Evolutionary conservation across 2,329 filamentous ascomycete genomes (phyloP).

Genomic region (Exophiala sp.): DNA sequence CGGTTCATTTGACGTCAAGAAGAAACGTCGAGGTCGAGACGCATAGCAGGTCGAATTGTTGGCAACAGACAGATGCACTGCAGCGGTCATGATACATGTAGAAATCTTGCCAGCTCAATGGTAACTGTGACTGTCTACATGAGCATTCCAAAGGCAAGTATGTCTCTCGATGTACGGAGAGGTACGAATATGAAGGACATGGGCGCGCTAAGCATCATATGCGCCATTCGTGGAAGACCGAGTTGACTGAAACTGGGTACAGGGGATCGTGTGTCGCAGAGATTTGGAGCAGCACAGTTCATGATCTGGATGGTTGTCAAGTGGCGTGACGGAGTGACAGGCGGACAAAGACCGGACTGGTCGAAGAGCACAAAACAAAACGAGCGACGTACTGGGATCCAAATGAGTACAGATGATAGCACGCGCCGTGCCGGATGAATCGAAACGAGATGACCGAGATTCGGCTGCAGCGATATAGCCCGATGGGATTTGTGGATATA

Average conservation of each 20-base stretch:
- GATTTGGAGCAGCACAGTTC: too few species aligned
- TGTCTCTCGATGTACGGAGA: background rate
- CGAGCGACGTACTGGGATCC: background rate
- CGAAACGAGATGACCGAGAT: slow-evolving; percentile 18
- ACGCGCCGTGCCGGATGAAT: background rate
- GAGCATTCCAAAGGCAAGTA: background rate
- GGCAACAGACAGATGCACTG: slow-evolving; percentile 5
- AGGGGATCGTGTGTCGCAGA: slow-evolving; percentile 6
- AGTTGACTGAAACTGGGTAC: slow-evolving; percentile 10
- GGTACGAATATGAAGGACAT: too few species aligned
- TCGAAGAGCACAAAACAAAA: background rate
- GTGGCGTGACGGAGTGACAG: slow-evolving; percentile 3
- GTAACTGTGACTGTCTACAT: background rate
- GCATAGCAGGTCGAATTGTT: slow-evolving; percentile 1
- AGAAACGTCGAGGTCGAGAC: slow-evolving; percentile 2
- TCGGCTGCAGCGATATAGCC: slow-evolving; percentile 4
- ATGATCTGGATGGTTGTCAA: background rate
- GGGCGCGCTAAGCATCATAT: slow-evolving; percentile 6
- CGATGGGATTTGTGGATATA: background rate
- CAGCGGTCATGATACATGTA: slow-evolving; percentile 13
- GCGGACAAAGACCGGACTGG: background rate
- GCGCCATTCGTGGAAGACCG: slow-evolving; percentile 6
- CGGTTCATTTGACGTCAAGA: slow-evolving; percentile 8
- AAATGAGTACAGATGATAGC: background rate
- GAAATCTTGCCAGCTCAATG: background rate